A percentile compares a stretch with the other conserved stretches of the same genome.
These are phyloP conservation scores for Alliaria petiolata DNA, from an alignment of 345 rosid species.

Conservation along the genomic window DNA sequence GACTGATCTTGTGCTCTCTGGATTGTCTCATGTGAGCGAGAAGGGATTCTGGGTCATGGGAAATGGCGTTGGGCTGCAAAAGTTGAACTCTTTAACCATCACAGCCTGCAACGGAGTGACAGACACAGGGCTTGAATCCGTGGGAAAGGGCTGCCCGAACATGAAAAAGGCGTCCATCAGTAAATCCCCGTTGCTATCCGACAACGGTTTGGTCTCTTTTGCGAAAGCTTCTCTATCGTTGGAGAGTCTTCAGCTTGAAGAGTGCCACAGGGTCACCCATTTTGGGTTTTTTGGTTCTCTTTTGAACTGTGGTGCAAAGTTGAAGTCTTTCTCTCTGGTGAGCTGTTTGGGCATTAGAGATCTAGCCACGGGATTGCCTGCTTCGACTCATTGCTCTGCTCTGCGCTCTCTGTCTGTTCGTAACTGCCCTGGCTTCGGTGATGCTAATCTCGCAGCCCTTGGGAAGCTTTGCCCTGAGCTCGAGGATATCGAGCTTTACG, in stretches of 20 bases:
- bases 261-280: constrained; percentile 94
- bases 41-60: constrained; percentile 99
- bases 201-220: constrained; percentile 75
- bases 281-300: constrained; percentile 79
- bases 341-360: constrained; percentile 78
- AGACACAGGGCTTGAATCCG: constrained; percentile 65
- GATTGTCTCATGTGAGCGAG: constrained; percentile 59
- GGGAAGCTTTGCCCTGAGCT: constrained; percentile 77
- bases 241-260: constrained; percentile 82
- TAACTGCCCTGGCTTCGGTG: constrained; percentile 90
- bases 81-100: constrained; percentile 58
- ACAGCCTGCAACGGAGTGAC: constrained; percentile 71
- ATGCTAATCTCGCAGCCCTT: constrained; percentile 51
- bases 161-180: constrained; percentile 52
- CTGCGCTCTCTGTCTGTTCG: constrained; percentile 57
- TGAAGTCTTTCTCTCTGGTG: constrained; percentile 63
- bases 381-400: constrained; percentile 45
- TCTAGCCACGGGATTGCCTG: constrained; percentile 36
- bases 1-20: constrained; percentile 61
- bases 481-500: constrained; percentile 56
- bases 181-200: constrained; percentile 61
- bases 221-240: constrained; percentile 57
- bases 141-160: constrained; percentile 85
- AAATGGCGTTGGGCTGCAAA: constrained; percentile 78
- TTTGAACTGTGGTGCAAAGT: constrained; percentile 56